A percentile compares a stretch with the other conserved stretches of the same genome.
phyloP scores from a whole-genome alignment of 2,329 filamentous ascomycete genomes.

The Curvularia lunata region DNA sequence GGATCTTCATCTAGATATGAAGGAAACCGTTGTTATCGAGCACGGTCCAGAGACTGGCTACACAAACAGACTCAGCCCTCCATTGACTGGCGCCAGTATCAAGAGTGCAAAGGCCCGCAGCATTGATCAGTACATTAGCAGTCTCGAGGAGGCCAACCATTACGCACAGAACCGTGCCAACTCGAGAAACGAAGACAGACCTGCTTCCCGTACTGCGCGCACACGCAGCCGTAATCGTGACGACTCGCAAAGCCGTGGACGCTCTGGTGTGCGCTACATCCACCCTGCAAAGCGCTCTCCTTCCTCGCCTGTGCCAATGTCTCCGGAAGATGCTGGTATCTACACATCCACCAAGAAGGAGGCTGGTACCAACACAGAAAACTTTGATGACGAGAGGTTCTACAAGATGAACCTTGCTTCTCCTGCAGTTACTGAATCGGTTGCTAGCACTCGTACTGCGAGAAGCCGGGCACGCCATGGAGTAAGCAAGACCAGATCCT shows the following conservation, averaged over 20 bases:
- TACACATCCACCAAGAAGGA: slow-evolving; percentile 56
- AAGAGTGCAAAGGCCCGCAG: slow-evolving; percentile 67
- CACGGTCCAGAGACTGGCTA: slow-evolving; percentile 39
- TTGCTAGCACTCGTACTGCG: slow-evolving; percentile 43
- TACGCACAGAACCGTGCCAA: slow-evolving; percentile 54
- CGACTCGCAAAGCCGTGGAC: slow-evolving; percentile 72
- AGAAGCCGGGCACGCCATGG: slow-evolving; percentile 44
- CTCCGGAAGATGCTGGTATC: slow-evolving; percentile 73
- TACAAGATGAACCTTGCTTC: slow-evolving; percentile 52
- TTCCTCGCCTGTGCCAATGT: slow-evolving; percentile 93
- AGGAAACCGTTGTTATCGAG: slow-evolving; percentile 53
- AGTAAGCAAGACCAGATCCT: slow-evolving; percentile 44
- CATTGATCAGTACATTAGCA: slow-evolving; percentile 85
- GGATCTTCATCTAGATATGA: slow-evolving; percentile 62
- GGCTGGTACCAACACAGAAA: slow-evolving; percentile 52
- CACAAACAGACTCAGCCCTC: slow-evolving; percentile 62
- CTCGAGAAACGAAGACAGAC: slow-evolving; percentile 53
- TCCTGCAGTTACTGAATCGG: slow-evolving; percentile 47
- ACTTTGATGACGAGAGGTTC: slow-evolving; percentile 56
- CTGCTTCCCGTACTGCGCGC: slow-evolving; percentile 54
- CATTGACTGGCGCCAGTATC: slow-evolving; percentile 57
- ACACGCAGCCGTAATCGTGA: slow-evolving; percentile 61
- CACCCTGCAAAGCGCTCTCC: slow-evolving; percentile 83
- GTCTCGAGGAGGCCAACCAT: slow-evolving; percentile 76
- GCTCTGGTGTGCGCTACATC: slow-evolving; percentile 69